Evolutionary conservation across 257 asterid species (phyloP).

Genomic region (Mitragyna speciosa): DNA sequence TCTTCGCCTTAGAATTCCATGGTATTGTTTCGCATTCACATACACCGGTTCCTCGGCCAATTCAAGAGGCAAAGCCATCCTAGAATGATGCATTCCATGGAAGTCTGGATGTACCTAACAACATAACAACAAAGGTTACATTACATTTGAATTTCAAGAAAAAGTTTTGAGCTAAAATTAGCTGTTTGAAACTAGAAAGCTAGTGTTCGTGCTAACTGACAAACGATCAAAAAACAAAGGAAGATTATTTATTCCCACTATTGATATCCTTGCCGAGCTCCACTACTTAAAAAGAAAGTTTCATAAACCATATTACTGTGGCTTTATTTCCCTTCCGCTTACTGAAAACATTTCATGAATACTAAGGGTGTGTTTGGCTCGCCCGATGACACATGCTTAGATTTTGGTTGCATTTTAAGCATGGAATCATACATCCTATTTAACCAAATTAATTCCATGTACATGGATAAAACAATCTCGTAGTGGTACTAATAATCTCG

Average conservation of each 20-base stretch:
- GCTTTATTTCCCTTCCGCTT: not conserved
- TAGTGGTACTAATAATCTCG: too few relatives aligned
- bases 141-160: not conserved
- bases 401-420: too few relatives aligned
- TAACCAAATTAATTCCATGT: too few relatives aligned
- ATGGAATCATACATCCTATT: too few relatives aligned
- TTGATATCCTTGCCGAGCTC: not conserved
- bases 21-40: conserved; percentile 60
- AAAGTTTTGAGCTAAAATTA: not conserved
- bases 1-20: conserved; percentile 53
- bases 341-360: not conserved
- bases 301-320: not conserved
- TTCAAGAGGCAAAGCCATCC: conserved; percentile 28
- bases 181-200: not conserved
- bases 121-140: not conserved
- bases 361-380: too few relatives aligned
- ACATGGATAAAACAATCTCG: too few relatives aligned
- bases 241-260: too few relatives aligned
- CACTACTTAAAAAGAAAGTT: too few relatives aligned
- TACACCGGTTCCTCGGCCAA: conserved; percentile 38
- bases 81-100: conserved; percentile 22
- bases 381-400: too few relatives aligned
- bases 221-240: not conserved
- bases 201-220: not conserved
- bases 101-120: conserved; percentile 33